Percentiles rank a stretch among this genome's conserved stretches.
Conservation (phyloP, 1,139 yeast genomes). For the Yamadazyma atmosphaerica region DNA sequence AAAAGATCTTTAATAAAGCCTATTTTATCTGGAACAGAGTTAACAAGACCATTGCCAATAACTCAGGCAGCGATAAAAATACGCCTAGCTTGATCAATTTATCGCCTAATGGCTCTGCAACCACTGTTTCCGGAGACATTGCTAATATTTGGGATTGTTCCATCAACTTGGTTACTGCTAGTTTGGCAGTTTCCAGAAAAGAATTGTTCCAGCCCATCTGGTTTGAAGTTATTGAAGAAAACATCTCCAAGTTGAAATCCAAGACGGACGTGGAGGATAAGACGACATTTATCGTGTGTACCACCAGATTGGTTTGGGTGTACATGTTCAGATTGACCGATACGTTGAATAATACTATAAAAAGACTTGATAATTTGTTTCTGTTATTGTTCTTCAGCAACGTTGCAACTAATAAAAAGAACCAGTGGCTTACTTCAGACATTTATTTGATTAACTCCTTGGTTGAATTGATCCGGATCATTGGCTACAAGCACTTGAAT, state of each 20-base stretch:
- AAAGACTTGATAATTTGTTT: constrained; percentile 52
- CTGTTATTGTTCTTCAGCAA: constrained; percentile 53
- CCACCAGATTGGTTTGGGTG: constrained; percentile 83
- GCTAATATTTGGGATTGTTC: constrained; percentile 71
- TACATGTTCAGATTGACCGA: constrained; percentile 85
- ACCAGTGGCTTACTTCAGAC: constrained; percentile 71
- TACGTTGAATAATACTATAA: constrained; percentile 81
- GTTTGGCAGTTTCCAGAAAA: constrained; percentile 78
- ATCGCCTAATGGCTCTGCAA: constrained; percentile 14
- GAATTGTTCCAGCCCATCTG: constrained; percentile 76
- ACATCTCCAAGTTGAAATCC: constrained; percentile 36
- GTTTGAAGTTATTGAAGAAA: constrained; percentile 65
- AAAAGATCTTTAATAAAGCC: constrained; percentile 57
- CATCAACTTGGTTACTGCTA: constrained; percentile 68
- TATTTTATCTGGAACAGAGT: constrained; percentile 32
- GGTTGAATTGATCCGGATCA: constrained; percentile 68
- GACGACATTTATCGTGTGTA: constrained; percentile 60
- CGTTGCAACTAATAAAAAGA: constrained; percentile 51
- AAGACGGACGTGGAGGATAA: constrained; percentile 54
- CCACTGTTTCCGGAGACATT: constrained; percentile 4
- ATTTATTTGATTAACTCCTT: constrained; percentile 60
- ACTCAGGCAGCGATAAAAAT: constrained; percentile 6
- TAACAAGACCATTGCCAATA: constrained; percentile 10
- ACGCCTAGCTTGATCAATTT: constrained; percentile 14
- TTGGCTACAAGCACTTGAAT: constrained; percentile 79